Conservation (phyloP, 2,329 filamentous ascomycete species). For the Trichoderma atrobrunneum region DNA sequence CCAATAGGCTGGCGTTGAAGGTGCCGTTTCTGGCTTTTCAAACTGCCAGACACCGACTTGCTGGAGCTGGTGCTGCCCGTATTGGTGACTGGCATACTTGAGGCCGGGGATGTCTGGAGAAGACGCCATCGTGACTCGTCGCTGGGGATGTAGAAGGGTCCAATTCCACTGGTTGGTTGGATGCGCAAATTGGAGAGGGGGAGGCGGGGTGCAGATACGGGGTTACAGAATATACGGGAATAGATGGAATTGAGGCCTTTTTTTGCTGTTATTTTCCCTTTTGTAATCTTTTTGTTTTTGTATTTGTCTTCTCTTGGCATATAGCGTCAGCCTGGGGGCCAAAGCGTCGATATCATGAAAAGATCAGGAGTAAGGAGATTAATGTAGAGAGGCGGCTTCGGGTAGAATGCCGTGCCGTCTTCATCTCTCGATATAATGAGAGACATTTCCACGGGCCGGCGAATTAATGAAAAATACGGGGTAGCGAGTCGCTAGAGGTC, state of each 20-base stretch:
- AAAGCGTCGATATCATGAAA: neutral
- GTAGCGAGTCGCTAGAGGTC: conserved; percentile 4
- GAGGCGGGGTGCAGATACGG: neutral
- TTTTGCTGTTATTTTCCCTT: neutral
- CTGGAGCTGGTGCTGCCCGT: conserved; percentile 43
- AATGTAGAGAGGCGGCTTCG: neutral
- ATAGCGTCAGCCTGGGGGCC: neutral
- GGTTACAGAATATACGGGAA: neutral
- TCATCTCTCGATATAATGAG: neutral
- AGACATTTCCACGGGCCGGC: neutral
- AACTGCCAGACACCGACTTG: conserved; percentile 46
- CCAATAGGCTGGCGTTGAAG: conserved; percentile 31
- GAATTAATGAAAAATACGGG: neutral
- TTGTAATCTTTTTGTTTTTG: neutral
- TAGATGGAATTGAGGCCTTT: neutral
- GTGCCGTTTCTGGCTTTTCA: conserved; percentile 14
- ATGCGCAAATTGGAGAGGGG: neutral
- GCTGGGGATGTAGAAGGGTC: neutral
- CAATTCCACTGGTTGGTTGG: neutral
- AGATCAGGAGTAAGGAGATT: neutral
- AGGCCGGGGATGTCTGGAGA: conserved; percentile 26
- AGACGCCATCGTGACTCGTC: conserved; percentile 2
- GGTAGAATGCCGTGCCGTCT: neutral
- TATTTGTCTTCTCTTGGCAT: neutral
- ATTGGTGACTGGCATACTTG: conserved; percentile 35